Evolutionary conservation across 176 grass and related monocot genomes (phyloP), one percentile per base, ranked within the genome.

Genomic region (Saccharum spontaneum): DNA sequence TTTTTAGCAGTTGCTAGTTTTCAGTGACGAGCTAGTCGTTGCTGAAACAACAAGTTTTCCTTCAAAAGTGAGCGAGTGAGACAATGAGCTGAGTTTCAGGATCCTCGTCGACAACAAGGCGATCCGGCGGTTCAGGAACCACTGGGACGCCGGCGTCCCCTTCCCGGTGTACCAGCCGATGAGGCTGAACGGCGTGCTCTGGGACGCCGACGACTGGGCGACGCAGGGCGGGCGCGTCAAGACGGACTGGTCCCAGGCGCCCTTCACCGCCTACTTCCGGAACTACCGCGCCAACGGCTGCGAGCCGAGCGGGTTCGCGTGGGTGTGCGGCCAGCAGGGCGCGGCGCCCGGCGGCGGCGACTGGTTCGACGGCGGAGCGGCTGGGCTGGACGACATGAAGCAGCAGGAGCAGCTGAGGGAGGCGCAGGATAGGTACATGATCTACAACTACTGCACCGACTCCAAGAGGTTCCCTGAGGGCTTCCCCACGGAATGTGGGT

Each of bases 231-330:
- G 85, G 1, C 81, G 63, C 40, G 13, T 91, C 52, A 91, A 91
- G 89, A 91, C 89, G 22, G 85, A 91, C 71, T 91, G 86, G 89
- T 77, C 76, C 30, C 81, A 78, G 81, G 85, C 89, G 62, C 89
- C 89, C 3, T 88, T 91, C 89, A 62, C 76, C 3, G 90, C 90
- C 7, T 85, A 80, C 77, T 88, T 88, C 77, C 33, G 23, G 11
- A 88, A 88, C 70, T 88, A 78, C 82, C 87, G 33, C 45, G 86
- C 77, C 28, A 52, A 18, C 4, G 77, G 84, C 26, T 90, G 88
- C 79, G 57, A 24, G 10, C 73, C 78, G 13, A 68, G 55, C 79
- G 26, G 65, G 1, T 62, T 28, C 24, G 41, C 73, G 10, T 90
- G 79, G 88, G 67, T 8, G 41, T 90, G 88, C 65, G 78, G 83